Base-by-base conservation (phyloP, 495 filamentous ascomycete genomes). In the Penicillium maclennaniae region DNA sequence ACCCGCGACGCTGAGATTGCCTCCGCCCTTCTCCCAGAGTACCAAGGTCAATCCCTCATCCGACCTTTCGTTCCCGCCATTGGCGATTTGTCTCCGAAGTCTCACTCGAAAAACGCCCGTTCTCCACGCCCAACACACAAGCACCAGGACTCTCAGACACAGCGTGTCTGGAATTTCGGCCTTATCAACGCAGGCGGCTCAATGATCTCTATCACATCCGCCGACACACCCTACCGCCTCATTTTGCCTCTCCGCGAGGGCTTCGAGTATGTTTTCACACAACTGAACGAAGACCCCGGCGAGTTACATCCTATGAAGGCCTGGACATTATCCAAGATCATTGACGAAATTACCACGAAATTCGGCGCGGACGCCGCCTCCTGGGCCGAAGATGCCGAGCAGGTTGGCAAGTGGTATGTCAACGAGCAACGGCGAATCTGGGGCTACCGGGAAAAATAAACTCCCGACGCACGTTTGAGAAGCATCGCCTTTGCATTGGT, bases 101-200 rank as follows among this genome's bases (percentile, higher is more conserved):
- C 37, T 39, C 16, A n/a, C 16, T n/a, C 37, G 7, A 39, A 15
- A 17, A 12, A 31, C 27, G 27, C 27, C 27, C 27, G 27, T 31
- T 31, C 27, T 31, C 27, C 27, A 1, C 27, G 10, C 8, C 31
- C 31, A 47, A 40, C 39, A 10, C 45, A 42, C 23, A 54, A 54
- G 9, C 41, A 51, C 6, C 45, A 52, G n/a, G 19, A 45, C 19
- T 38, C 48, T n/a, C 42, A 36, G 14, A 57, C 39, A 7, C 58
- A 51, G 2, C 43, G 40, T 15, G 53, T 34, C 25, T 67, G 63
- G 74, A 75, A 77, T 47, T 69, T 78, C 39, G 74, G 70, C 19
- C 56, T 76, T 17, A 69, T 78, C 45, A 77, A 78, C 26, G 71
- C 72, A 0, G 75, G 75, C 28, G 73, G 72, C 17, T 61, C 69